Percentiles rank a stretch among this genome's conserved stretches.
These are phyloP conservation scores for Physcomitrellopsis africana DNA, from an alignment of 225 moss, liverwort and hornwort species.

Conservation along the genomic window DNA sequence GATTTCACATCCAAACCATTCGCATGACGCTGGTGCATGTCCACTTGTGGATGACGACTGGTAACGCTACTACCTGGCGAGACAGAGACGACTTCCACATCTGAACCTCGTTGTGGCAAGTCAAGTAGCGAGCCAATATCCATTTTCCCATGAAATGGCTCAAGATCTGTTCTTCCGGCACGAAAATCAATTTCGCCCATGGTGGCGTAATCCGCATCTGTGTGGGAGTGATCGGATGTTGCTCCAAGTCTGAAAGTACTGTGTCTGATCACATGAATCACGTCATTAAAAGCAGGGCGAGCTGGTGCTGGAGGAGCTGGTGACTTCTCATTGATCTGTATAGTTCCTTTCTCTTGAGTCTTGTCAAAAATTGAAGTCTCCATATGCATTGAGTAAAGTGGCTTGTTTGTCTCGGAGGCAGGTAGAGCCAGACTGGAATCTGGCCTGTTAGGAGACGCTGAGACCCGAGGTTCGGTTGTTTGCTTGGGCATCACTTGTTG, in stretches of 20 bases:
- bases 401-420: slow-evolving; percentile 39
- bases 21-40: slow-evolving; percentile 51
- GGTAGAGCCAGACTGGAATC: slow-evolving; percentile 49
- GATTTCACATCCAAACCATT: slow-evolving; percentile 89
- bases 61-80: slow-evolving; percentile 50
- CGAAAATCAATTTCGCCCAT: slow-evolving; percentile 82
- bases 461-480: slow-evolving; percentile 12
- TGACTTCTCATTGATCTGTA: slow-evolving; percentile 66
- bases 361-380: slow-evolving; percentile 57
- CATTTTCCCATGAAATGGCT: slow-evolving; percentile 87
- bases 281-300: slow-evolving; percentile 94
- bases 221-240: slow-evolving; percentile 61
- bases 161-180: slow-evolving; percentile 77
- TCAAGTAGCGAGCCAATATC: slow-evolving; percentile 90
- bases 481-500: slow-evolving; percentile 32
- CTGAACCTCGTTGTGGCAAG: slow-evolving; percentile 70
- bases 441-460: slow-evolving; percentile 21
- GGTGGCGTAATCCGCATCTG: slow-evolving; percentile 55
- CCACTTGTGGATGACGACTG: slow-evolving; percentile 59
- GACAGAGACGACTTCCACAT: slow-evolving; percentile 67
- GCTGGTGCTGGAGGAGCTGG: slow-evolving; percentile 53
- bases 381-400: slow-evolving; percentile 39
- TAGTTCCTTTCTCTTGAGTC: slow-evolving; percentile 51
- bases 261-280: slow-evolving; percentile 97
- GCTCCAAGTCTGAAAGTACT: slow-evolving; percentile 95